Base-by-base conservation (phyloP, 2,329 filamentous ascomycete species). In the Exophiala viscosa region DNA sequence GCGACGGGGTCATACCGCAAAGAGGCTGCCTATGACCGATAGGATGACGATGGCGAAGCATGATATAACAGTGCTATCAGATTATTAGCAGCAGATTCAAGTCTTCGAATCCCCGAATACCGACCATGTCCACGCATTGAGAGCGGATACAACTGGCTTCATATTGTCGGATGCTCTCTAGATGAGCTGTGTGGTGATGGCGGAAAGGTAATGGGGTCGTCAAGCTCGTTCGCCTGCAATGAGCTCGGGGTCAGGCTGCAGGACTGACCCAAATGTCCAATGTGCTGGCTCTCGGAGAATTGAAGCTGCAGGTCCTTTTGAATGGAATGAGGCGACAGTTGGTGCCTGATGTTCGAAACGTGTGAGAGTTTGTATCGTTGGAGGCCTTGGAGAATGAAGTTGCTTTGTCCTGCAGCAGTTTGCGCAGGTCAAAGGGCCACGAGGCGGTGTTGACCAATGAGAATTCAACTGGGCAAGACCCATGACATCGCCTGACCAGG, bases 61-160 rank as follows among this genome's bases (percentile, higher is more conserved):
- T 49, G 82, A 85, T 61, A 86, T 78, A 67, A 85, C 76, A 58
- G 84, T 87, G 79, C 92, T 96, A 62, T 60, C 61, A 34, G 15
- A 20, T 18, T 13, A 54, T 48, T 44, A 55, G 51, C 23, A 45
- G 61, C 56, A 15, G 48, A 10, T 32, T 9, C 14, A 42, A 36
- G 6, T 17, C n/a, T 7, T 34, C 35, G 48, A 39, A 7, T 13
- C 40, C 38, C 39, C 5, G 43, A 40, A 32, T 43, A 71, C 83
- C 68, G 78, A 96, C 91, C 91, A 96, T 77, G 85, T 89, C 90
- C 91, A 96, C 67, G 91, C 92, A 76, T 95, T 91, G 76, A 91
- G 82, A 62, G 90, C 86, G 68, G 89, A 87, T 64, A 97, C 88
- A 69, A 97, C 78, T 63, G 92, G 91, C 85, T 96, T 96, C 91